Conservation (phyloP, 225 moss, liverwort and hornwort species). For the Antitrichia curtipendula region DNA sequence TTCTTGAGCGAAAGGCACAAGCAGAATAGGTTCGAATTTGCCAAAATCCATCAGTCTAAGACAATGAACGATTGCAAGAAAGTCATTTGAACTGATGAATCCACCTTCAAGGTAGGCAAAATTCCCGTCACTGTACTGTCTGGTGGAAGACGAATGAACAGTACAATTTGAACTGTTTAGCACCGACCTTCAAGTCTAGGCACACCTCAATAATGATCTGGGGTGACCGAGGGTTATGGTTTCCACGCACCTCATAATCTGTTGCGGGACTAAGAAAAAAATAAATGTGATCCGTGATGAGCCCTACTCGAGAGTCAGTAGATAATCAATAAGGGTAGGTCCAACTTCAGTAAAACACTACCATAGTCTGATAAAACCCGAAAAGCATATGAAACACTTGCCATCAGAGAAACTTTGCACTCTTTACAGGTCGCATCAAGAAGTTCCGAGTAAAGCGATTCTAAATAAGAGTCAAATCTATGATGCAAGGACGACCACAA, state of each 20-base stretch:
- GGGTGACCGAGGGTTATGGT: background rate
- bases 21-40: background rate
- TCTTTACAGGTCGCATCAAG: background rate
- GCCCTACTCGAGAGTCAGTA: background rate
- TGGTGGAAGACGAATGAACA: background rate
- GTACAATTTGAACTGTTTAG: background rate
- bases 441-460: background rate
- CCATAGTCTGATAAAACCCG: background rate
- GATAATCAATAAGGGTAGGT: no score
- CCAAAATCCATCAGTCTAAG: background rate
- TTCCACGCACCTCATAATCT: background rate
- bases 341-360: background rate
- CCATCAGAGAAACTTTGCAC: background rate
- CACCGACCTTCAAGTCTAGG: background rate
- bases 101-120: background rate
- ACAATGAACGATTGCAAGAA: background rate
- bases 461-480: background rate
- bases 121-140: background rate
- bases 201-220: background rate
- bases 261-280: background rate
- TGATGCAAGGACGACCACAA: background rate
- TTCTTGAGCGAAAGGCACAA: background rate
- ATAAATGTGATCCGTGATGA: background rate
- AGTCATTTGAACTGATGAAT: background rate
- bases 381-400: background rate